Percentiles rank a stretch among this genome's conserved stretches.
Conservation (phyloP, 345 rosid genomes). For the Eucalyptus cloeziana region DNA sequence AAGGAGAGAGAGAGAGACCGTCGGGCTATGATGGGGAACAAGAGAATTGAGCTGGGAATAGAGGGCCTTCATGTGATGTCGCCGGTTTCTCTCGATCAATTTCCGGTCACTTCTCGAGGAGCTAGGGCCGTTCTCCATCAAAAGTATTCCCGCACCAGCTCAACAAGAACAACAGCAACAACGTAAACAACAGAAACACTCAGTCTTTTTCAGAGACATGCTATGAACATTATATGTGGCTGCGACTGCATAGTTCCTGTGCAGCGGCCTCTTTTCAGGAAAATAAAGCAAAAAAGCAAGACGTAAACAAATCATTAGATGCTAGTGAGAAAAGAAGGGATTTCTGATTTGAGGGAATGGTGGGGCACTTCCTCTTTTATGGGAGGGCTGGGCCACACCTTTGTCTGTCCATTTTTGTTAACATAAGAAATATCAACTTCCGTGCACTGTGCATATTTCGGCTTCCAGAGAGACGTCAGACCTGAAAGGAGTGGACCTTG, state of each 20-base stretch:
- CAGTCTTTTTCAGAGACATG: not conserved
- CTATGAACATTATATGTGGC: not conserved
- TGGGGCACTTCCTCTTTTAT: not conserved
- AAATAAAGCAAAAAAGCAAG: not conserved
- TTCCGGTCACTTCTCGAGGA: constrained; percentile 28
- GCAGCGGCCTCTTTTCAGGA: not conserved
- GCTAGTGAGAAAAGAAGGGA: not conserved
- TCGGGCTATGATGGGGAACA: constrained; percentile 17
- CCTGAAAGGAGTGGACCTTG: not conserved
- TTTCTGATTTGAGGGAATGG: not conserved
- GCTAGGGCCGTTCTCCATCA: constrained; percentile 18
- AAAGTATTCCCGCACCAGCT: not conserved
- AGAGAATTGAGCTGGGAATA: constrained; percentile 36
- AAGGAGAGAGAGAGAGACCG: constrained; percentile 15
- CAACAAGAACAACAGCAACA: not conserved
- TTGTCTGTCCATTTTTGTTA: not conserved
- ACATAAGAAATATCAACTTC: not conserved
- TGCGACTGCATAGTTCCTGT: not conserved
- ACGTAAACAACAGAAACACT: not conserved
- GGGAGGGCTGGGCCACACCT: not conserved
- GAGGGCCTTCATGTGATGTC: constrained; percentile 27
- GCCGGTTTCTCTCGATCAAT: constrained; percentile 21
- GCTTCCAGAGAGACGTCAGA: not conserved
- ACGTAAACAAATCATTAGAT: not conserved
- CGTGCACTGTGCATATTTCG: not conserved